phyloP scores from a whole-genome alignment of 139 green algal species.

The Asterochloris erici region DNA sequence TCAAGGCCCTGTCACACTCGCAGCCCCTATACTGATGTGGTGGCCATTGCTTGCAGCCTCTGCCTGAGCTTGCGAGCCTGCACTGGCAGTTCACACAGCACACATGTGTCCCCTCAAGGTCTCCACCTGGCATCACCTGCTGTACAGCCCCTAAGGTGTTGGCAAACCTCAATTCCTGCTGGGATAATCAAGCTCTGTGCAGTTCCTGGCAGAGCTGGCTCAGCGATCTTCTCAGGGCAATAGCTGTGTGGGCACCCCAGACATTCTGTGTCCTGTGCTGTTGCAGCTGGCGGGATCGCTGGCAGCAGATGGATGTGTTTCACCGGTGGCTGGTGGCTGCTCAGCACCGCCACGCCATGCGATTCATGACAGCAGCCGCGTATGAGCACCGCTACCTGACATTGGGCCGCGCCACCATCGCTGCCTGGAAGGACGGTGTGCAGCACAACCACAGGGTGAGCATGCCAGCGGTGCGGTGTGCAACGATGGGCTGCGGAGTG shows the following conservation, averaged over 20 bases:
- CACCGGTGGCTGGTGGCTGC: neutral
- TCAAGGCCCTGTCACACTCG: too few relatives aligned
- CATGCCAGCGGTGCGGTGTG: neutral
- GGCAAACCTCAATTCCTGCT: too few relatives aligned
- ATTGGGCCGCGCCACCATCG: slow-evolving; percentile 9
- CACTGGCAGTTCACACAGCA: too few relatives aligned
- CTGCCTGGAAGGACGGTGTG: slow-evolving; percentile 2
- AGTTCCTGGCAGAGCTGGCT: neutral
- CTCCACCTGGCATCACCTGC: too few relatives aligned
- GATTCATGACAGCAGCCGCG: slow-evolving; percentile 8
- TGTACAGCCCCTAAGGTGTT: too few relatives aligned
- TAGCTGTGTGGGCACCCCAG: neutral
- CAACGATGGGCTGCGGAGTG: too few relatives aligned
- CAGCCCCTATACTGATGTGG: too few relatives aligned
- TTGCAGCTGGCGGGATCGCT: slow-evolving; percentile 11
- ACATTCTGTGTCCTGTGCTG: neutral
- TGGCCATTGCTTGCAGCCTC: too few relatives aligned
- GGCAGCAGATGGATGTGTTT: slow-evolving; percentile 13
- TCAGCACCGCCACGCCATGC: neutral
- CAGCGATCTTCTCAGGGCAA: neutral
- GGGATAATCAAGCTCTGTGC: too few relatives aligned
- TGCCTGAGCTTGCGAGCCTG: too few relatives aligned
- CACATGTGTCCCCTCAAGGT: too few relatives aligned
- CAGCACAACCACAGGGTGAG: slow-evolving; percentile 1
- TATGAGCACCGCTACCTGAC: slow-evolving; percentile 12